Percentiles rank a stretch among this genome's conserved stretches.
Evolutionary conservation across 441 rosid species (phyloP).

Genomic region (Gossypium davidsonii): DNA sequence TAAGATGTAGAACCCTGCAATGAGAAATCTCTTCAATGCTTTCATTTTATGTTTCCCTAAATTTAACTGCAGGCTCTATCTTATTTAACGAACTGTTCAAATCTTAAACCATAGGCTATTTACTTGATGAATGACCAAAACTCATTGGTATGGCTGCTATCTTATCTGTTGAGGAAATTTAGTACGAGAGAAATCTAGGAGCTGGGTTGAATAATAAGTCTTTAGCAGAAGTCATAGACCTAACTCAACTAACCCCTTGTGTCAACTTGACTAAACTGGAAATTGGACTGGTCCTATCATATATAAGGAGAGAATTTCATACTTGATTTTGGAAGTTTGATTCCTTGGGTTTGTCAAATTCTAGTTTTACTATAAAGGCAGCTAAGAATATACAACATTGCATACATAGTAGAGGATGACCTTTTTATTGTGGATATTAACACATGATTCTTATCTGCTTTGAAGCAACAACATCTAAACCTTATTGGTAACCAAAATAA

Average conservation of each 20-base stretch:
- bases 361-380: background rate
- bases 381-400: background rate
- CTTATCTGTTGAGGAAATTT: background rate
- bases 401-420: background rate
- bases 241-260: background rate
- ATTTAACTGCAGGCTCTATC: background rate
- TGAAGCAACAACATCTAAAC: background rate
- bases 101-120: background rate
- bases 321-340: background rate
- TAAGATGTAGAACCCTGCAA: background rate
- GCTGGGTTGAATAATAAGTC: background rate
- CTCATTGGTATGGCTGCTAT: background rate
- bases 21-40: background rate
- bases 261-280: background rate
- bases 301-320: background rate
- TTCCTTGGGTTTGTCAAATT: background rate
- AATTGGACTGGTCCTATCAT: background rate
- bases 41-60: background rate
- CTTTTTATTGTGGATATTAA: background rate
- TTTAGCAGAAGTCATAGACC: background rate
- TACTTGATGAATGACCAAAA: background rate
- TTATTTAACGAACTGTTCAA: background rate
- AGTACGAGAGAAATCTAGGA: background rate
- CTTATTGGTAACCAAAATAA: background rate
- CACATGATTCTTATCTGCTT: background rate